phyloP scores from a whole-genome alignment of 176 grass and related monocot genomes.

The Tillandsia fasciculata region DNA sequence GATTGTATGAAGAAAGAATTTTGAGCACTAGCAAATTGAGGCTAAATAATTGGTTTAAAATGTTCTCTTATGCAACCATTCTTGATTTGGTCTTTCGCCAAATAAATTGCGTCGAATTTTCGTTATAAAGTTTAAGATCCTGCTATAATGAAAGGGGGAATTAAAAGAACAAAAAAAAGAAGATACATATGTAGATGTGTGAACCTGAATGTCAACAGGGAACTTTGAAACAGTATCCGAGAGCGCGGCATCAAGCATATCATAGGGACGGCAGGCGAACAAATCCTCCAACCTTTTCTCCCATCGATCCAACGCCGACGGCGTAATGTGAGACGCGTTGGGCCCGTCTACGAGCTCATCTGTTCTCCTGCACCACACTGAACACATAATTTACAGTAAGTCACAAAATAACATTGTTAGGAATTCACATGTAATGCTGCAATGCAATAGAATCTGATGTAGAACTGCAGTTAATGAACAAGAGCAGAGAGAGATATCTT shows the following conservation, averaged over 20 bases:
- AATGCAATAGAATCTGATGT: neutral
- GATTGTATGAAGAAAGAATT: too few species aligned
- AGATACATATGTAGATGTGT: neutral
- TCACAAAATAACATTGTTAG: neutral
- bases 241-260: conserved; percentile 90
- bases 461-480: neutral
- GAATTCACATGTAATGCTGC: neutral
- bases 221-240: conserved; percentile 55
- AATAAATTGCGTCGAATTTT: too few species aligned
- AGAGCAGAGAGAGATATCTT: neutral
- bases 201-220: conserved; percentile 80
- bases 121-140: too few species aligned
- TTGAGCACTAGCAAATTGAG: too few species aligned
- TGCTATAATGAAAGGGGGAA: too few species aligned
- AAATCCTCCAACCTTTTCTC: conserved; percentile 68
- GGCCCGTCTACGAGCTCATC: conserved; percentile 90
- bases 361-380: conserved; percentile 96
- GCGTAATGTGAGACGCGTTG: conserved; percentile 75
- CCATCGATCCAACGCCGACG: conserved; percentile 71
- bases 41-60: too few species aligned
- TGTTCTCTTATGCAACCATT: too few species aligned
- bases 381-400: neutral
- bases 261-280: conserved; percentile 68
- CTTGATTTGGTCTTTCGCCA: too few species aligned
- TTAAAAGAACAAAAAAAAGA: too few species aligned